A percentile compares a stretch with the other conserved stretches of the same genome.
Conservation (phyloP, 208 protist species). For the Acanthamoeba royreba region DNA sequence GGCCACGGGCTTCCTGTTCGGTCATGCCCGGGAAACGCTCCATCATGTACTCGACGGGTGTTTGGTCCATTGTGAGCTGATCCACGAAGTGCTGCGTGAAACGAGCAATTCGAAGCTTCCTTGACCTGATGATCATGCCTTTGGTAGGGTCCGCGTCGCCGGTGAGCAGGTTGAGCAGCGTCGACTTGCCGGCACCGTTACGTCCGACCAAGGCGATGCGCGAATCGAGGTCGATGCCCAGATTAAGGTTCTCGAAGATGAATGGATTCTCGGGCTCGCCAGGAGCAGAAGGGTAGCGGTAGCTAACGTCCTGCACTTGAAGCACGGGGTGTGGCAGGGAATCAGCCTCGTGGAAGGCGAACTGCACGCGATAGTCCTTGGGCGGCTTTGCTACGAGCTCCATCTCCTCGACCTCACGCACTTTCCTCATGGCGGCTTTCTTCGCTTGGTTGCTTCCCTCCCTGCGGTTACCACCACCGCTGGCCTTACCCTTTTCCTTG, state of each 20-base stretch:
- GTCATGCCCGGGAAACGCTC: conserved; percentile 83
- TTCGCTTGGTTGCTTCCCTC: conserved; percentile 46
- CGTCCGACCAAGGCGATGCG: conserved; percentile 94
- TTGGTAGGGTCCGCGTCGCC: conserved; percentile 80
- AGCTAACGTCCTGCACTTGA: conserved; percentile 91
- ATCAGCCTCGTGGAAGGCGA: conserved; percentile 63
- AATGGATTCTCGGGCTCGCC: not conserved
- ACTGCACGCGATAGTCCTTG: conserved; percentile 44
- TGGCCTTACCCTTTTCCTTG: conserved; percentile 13
- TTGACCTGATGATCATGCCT: conserved; percentile 69
- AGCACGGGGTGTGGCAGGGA: conserved; percentile 88
- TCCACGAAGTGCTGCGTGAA: conserved; percentile 98
- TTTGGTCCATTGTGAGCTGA: conserved; percentile 92
- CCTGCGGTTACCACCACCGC: conserved; percentile 15
- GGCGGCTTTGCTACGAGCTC: conserved; percentile 28
- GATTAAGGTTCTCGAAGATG: conserved; percentile 72
- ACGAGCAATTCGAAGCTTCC: conserved; percentile 86
- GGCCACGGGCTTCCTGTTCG: conserved; percentile 85
- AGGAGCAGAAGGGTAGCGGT: conserved; percentile 70
- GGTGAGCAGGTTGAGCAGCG: conserved; percentile 91
- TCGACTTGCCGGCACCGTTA: conserved; percentile 97
- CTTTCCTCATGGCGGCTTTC: conserved; percentile 38
- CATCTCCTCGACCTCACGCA: conserved; percentile 61
- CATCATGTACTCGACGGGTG: conserved; percentile 92
- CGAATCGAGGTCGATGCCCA: conserved; percentile 93